Evolutionary conservation across 1,284 basidiomycete genomes (phyloP).

Genomic region (Lignosus rhinocerotis): DNA sequence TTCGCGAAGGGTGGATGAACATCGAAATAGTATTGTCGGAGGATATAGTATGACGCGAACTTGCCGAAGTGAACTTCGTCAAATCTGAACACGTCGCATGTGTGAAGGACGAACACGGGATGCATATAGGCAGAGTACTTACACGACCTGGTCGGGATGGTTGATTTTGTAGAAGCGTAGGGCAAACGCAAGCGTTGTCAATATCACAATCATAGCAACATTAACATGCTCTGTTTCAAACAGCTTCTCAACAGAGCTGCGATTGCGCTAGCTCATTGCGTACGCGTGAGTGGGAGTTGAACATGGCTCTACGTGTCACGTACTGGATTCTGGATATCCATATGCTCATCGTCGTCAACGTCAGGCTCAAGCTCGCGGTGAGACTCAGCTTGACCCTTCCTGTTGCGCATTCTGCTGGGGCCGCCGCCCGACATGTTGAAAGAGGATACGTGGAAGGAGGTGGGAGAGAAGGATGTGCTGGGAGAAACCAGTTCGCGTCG

Average conservation of each 20-base stretch:
- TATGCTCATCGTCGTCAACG: slow-evolving; percentile 29
- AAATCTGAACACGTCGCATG: slow-evolving; percentile 55
- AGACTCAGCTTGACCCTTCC: slow-evolving; percentile 9
- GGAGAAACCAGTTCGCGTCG: background rate
- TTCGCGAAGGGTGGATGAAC: slow-evolving; percentile 98
- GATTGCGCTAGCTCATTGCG: slow-evolving; percentile 29
- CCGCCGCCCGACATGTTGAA: slow-evolving; percentile 20
- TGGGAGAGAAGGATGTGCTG: slow-evolving; percentile 9
- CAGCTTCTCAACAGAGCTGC: slow-evolving; percentile 58
- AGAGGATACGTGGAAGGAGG: background rate
- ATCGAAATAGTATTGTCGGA: slow-evolving; percentile 96
- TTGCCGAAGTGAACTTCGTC: slow-evolving; percentile 98
- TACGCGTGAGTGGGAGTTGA: background rate
- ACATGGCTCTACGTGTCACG: slow-evolving; percentile 33
- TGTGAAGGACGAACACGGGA: slow-evolving; percentile 4
- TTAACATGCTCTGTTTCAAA: slow-evolving; percentile 64
- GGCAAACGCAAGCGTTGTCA: slow-evolving; percentile 77
- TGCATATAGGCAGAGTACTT: slow-evolving; percentile 37
- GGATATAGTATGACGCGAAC: slow-evolving; percentile 91
- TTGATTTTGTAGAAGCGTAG: slow-evolving; percentile 93
- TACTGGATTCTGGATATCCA: slow-evolving; percentile 28
- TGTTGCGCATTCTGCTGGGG: slow-evolving; percentile 17
- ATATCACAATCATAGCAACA: slow-evolving; percentile 52
- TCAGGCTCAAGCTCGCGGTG: slow-evolving; percentile 15
- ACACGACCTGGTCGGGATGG: slow-evolving; percentile 94